A percentile compares a stretch with the other conserved stretches of the same genome.
These are phyloP conservation scores for Auricularia sp. DNA, from an alignment of 768 basidiomycete species.

Conservation along the genomic window DNA sequence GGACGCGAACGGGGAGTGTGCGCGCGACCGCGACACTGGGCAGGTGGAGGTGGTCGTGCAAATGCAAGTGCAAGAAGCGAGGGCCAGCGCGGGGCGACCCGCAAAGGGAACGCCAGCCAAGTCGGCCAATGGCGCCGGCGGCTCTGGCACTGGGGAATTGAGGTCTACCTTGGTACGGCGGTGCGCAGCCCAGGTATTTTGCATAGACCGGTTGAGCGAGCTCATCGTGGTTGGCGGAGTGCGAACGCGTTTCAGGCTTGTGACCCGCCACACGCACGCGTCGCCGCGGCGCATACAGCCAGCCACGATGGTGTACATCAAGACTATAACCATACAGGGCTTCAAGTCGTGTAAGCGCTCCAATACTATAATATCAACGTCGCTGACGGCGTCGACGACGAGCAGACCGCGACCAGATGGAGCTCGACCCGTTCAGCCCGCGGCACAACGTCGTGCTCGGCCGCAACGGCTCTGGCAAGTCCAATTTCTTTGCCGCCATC, in stretches of 20 bases:
- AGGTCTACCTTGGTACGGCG: slow-evolving; percentile 58
- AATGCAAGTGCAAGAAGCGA: too few relatives aligned
- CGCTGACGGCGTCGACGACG: not conserved
- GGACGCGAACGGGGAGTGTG: too few relatives aligned
- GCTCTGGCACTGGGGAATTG: slow-evolving; percentile 29
- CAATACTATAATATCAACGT: not conserved
- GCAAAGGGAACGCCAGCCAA: too few relatives aligned
- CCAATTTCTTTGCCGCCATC: slow-evolving; percentile 97
- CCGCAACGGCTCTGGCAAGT: slow-evolving; percentile 95
- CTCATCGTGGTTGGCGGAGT: not conserved
- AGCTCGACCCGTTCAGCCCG: slow-evolving; percentile 90
- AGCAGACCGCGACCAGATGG: slow-evolving; percentile 75
- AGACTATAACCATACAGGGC: slow-evolving; percentile 83
- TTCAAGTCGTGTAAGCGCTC: slow-evolving; percentile 88
- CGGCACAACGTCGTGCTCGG: slow-evolving; percentile 95
- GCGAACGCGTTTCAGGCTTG: not conserved
- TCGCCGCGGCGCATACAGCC: not conserved
- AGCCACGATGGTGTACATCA: slow-evolving; percentile 34
- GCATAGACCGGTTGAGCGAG: slow-evolving; percentile 65
- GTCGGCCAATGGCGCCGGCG: slow-evolving; percentile 8
- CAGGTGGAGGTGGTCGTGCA: too few relatives aligned
- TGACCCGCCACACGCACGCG: not conserved
- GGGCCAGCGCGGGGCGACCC: too few relatives aligned
- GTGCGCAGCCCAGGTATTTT: slow-evolving; percentile 65
- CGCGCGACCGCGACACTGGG: too few relatives aligned